A percentile compares a stretch with the other conserved stretches of the same genome.
Conservation (phyloP, 2,329 filamentous ascomycete genomes). For the Rhexocercosporidium sp. region DNA sequence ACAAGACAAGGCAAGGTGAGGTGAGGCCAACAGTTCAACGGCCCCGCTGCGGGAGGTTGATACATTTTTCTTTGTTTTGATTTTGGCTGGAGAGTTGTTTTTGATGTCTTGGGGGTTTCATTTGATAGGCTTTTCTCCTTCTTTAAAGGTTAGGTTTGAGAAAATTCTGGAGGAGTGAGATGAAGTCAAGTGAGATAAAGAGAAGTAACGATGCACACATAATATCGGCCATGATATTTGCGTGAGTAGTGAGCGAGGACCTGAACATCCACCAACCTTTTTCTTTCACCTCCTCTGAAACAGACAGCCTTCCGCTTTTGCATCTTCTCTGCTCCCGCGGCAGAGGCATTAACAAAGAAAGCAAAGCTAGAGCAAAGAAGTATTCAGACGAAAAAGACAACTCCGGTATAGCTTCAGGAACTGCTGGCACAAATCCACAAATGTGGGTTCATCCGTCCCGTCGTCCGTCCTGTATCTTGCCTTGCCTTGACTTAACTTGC, state of each 20-base stretch:
- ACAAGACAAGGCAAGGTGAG: background rate
- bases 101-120: background rate
- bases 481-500: background rate
- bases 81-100: background rate
- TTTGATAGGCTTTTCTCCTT: background rate
- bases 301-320: too few relatives aligned
- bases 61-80: background rate
- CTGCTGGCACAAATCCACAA: conserved; percentile 8
- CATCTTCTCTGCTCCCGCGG: too few relatives aligned
- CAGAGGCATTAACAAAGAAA: background rate
- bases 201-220: background rate
- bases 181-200: background rate
- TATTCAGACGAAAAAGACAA: background rate
- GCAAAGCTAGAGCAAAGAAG: too few relatives aligned
- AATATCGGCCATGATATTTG: too few relatives aligned
- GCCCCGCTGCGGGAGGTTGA: conserved; percentile 19
- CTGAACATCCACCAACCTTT: background rate
- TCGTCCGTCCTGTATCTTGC: background rate
- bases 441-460: background rate
- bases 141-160: too few relatives aligned
- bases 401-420: conserved; percentile 7
- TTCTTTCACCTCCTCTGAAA: too few relatives aligned
- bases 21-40: conserved; percentile 6
- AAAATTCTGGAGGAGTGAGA: background rate
- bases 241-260: background rate